A percentile compares a stretch with the other conserved stretches of the same genome.
phyloP scores from a whole-genome alignment of 495 filamentous ascomycete species.

The Aspergillus diversus region DNA sequence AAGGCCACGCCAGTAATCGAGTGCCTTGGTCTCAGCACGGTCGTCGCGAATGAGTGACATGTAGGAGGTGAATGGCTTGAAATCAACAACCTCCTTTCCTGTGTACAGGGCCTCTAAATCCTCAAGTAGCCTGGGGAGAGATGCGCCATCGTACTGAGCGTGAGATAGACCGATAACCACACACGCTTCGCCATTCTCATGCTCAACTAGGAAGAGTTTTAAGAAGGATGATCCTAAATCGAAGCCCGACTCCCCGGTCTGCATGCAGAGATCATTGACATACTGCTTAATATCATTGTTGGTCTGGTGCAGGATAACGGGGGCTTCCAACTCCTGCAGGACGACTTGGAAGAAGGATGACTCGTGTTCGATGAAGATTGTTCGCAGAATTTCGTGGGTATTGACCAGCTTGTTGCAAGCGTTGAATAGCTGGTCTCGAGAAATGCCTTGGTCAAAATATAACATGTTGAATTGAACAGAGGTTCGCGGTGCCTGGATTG shows the following conservation, averaged over 20 bases:
- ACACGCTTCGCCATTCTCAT: slow-evolving; percentile 34
- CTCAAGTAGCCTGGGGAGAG: slow-evolving; percentile 58
- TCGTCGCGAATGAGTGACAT: slow-evolving; percentile 32
- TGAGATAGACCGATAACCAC: slow-evolving; percentile 65
- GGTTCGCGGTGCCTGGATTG: slow-evolving; percentile 47
- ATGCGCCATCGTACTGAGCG: slow-evolving; percentile 71
- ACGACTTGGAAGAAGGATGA: slow-evolving; percentile 56
- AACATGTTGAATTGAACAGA: slow-evolving; percentile 51
- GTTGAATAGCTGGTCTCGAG: slow-evolving; percentile 31
- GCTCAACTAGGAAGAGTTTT: slow-evolving; percentile 53
- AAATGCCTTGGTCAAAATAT: slow-evolving; percentile 37
- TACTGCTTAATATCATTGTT: slow-evolving; percentile 47
- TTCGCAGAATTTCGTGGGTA: slow-evolving; percentile 65
- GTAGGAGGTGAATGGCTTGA: slow-evolving; percentile 59
- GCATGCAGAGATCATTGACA: slow-evolving; percentile 40
- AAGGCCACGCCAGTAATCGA: slow-evolving; percentile 55
- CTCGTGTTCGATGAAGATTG: slow-evolving; percentile 61
- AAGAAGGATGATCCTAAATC: slow-evolving; percentile 59
- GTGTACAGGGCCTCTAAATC: slow-evolving; percentile 52
- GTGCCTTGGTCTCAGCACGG: slow-evolving; percentile 22
- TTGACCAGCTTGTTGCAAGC: slow-evolving; percentile 48
- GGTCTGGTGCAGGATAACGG: slow-evolving; percentile 32
- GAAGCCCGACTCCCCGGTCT: slow-evolving; percentile 47
- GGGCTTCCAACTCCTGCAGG: slow-evolving; percentile 43
- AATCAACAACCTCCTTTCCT: slow-evolving; percentile 30